Evolutionary conservation across 2,329 filamentous ascomycete genomes (phyloP).

Genomic region (Pseudohalonectria lignicola): DNA sequence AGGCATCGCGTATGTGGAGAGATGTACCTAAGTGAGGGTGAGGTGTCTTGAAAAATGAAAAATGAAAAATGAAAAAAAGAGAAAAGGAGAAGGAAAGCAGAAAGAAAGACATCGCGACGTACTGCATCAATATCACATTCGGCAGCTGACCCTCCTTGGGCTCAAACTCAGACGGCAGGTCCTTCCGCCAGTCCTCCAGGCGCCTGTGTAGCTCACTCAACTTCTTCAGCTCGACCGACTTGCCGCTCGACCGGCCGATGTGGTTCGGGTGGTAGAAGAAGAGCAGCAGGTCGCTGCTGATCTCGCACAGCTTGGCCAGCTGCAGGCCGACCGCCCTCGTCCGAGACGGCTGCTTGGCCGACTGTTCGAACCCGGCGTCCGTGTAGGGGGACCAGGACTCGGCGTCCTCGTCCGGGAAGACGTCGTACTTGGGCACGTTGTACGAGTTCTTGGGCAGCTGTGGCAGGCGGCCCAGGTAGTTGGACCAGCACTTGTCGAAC

Average conservation of each 20-base stretch:
- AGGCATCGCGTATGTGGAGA: neutral
- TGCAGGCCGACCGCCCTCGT: conserved; percentile 76
- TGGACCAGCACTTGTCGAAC: conserved; percentile 99
- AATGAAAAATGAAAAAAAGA: neutral
- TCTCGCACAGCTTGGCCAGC: conserved; percentile 76
- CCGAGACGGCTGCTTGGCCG: conserved; percentile 67
- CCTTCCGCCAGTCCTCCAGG: conserved; percentile 79
- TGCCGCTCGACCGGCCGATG: conserved; percentile 54
- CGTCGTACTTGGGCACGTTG: conserved; percentile 79
- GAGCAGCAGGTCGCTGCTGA: conserved; percentile 79
- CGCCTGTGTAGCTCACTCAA: conserved; percentile 84
- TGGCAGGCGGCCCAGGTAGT: conserved; percentile 85
- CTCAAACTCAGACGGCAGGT: conserved; percentile 77
- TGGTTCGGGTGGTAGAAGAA: conserved; percentile 83
- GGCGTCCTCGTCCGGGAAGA: conserved; percentile 80
- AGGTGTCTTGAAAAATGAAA: too few species aligned
- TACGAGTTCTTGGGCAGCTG: conserved; percentile 72
- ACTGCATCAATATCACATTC: conserved; percentile 74
- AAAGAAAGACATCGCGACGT: conserved; percentile 32
- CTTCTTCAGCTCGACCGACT: conserved; percentile 80
- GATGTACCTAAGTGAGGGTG: neutral
- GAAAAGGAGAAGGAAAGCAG: neutral
- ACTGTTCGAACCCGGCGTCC: conserved; percentile 65
- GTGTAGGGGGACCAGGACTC: conserved; percentile 83
- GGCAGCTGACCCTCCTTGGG: conserved; percentile 82